These are phyloP conservation scores for Eutrema yunnanense DNA, from an alignment of 345 rosid genomes.

Conservation along the genomic window DNA sequence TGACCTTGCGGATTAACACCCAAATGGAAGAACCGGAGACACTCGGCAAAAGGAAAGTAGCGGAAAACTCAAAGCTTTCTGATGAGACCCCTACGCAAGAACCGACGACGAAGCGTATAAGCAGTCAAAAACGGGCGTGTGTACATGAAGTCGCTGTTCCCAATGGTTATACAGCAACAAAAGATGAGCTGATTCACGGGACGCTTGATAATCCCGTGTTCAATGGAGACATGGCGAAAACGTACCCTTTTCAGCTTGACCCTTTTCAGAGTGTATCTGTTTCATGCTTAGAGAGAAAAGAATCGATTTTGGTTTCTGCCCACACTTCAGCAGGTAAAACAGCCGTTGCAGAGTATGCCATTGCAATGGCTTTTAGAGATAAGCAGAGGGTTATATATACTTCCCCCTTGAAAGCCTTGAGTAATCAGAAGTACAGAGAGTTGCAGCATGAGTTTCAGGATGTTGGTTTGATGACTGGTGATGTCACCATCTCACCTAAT, in stretches of 20 bases:
- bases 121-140: conserved; percentile 49
- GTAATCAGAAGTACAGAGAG: conserved; percentile 97
- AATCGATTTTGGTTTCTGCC: conserved; percentile 92
- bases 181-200: conserved; percentile 56
- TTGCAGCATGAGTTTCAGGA: conserved; percentile 85
- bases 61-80: conserved; percentile 28
- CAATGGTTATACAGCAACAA: conserved; percentile 43
- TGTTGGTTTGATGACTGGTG: conserved; percentile 99
- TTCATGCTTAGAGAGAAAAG: conserved; percentile 86
- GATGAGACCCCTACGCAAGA: conserved; percentile 35
- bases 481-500: conserved; percentile 91
- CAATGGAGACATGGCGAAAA: conserved; percentile 78
- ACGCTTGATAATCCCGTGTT: conserved; percentile 68
- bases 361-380: conserved; percentile 95
- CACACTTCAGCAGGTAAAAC: conserved; percentile 98
- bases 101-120: conserved; percentile 45
- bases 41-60: conserved; percentile 51
- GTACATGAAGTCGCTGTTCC: conserved; percentile 97
- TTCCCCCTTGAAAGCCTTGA: conserved; percentile 94
- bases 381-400: conserved; percentile 95
- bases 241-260: conserved; percentile 69
- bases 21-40: conserved; percentile 35
- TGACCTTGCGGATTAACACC: neutral
- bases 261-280: conserved; percentile 87
- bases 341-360: conserved; percentile 98